Base-by-base conservation (phyloP, 192 early-diverging fungal species). In the Linnemannia elongata region DNA sequence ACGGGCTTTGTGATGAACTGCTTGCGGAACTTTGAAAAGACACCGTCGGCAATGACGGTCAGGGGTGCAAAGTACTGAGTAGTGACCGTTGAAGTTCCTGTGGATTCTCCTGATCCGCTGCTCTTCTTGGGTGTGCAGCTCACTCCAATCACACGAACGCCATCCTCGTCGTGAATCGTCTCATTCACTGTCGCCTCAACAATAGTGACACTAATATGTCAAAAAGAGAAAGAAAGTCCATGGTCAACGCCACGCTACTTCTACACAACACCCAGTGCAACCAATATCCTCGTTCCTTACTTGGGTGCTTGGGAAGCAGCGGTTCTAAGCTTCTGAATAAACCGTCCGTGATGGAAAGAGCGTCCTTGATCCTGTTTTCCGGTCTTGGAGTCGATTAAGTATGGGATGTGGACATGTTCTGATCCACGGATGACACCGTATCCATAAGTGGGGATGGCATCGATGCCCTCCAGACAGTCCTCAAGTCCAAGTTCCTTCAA, bases 281-380 rank as follows among this genome's bases (percentile, higher is more conserved):
- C 7, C 24, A 33, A 44, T 30, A 8, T 52, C 24, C 18, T 2
- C 38, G 27, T 60, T 20, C 36, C 86, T 76, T 94, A 95, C 95
- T 90, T 93, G 49, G 82, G 79, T 79, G 77, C 88, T 35, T 84
- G 88, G 63, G 89, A 87, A 54, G 90, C 96, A n/a, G 93, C 93
- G 38, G 90, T 89, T 45, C 98, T 82, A 38, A 99, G 78, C 15
- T 96, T 97, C 92, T 94, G 95, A 63, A 99, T 94, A 73, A 99
- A 95, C 74, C 96, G 91, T 4, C 98, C 98, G 54, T 99, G 98
- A 79, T 99, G 98, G 88, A 99, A 99, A 18, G 96, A 95, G 30
- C 88, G 78, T 47, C 98, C 97, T 39, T 89, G 72, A 70, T 87
- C 89, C 47, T 88, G 80, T 35, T 92, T 92, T 10, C 89, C 90